Base-by-base conservation (phyloP, 73 alveolate genomes). In the Tetrahymena thermophila region DNA sequence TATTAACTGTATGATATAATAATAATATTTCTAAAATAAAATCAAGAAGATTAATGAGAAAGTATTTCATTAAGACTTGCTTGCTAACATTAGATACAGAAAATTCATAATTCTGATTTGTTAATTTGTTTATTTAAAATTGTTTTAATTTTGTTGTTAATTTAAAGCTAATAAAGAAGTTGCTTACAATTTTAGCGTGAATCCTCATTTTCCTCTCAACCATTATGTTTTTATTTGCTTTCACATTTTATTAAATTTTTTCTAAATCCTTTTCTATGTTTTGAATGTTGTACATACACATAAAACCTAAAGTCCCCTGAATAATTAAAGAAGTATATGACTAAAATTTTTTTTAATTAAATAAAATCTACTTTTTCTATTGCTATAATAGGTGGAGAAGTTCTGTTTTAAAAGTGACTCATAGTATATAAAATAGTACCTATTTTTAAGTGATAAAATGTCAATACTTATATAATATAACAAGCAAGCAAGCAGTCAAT, bases 281-380 rank as follows among this genome's bases (percentile, higher is more conserved):
- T 95, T 89, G 84, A 31, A 95, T 37, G 35, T 34, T 95, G 40
- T 95, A 95, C 55, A 43, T 44, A 56, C 97, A 95, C 94, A 95
- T 85, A 71, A 95, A 95, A 35, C 97, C 97, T 19, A 89, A 55
- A 71, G 97, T 95, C 35, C 95, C 97, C 94, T 71, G 0, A 28
- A 3, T 14, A 19, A 21, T 0, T 50, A 19, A 40, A 9, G 1
- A 40, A 40, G 15, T 50, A 50, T 2, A 1, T 50, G 3, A 50
- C 23, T 15, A 50, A 10, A 50, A 50, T 50, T 1, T 50, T 50
- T 21, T 19, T 50, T 3, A 50, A 50, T 50, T 0, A 50, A 21
- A 50, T 7, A 50, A 5, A 50, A 50, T 50, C 28, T 71, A 71
- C 89, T 31, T 85, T 95, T 56, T 94, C 94, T 34, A 50, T 85